Base-by-base conservation (phyloP, 2,329 filamentous ascomycete species). In the Canariomyces notabilis region DNA sequence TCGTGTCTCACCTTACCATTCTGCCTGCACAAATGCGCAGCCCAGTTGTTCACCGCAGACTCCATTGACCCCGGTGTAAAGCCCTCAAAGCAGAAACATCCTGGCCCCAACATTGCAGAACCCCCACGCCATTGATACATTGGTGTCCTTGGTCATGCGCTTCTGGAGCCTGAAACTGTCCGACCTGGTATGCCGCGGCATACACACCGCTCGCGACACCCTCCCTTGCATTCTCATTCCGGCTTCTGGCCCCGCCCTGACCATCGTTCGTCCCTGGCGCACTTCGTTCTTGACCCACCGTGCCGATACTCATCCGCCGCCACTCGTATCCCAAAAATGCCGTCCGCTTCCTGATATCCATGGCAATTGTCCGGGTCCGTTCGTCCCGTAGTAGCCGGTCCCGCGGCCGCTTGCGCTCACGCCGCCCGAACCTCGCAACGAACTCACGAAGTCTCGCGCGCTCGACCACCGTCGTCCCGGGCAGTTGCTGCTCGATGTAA, bases 281-380 rank as follows among this genome's bases (percentile, higher is more conserved):
- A 6, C 39, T 22, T 37, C 39, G 18, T 16, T 15, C 16, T 22
- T 20, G 19, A 9, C 26, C 14, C 31, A 16, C 20, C 42, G 16
- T 35, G 14, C 6, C 26, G 20, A 21, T 15, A 42, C 38, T 36
- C 46, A 73, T 72, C 37, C 82, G 72, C 11, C 82, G 78, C 73
- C 93, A 97, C 2, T 86, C 88, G 63, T 98, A 98, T 1, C 91
- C 91, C 51, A 94, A 67, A 65, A 97, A 97, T 0, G 89, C 89
- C 20, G 79, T 85, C 62, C 77, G 78, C 67, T 91, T 95, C 49
- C 93, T 79, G 53, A 93, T 76, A 55, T 87, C 82, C 64, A 97
- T 70, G n/a, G 85, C 89, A 14, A 75, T 71, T 33, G 73, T 75
- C 33, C 80, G 83, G 6, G 84, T 76, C 7, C 71, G 67, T 20